A percentile compares a stretch with the other conserved stretches of the same genome.
Evolutionary conservation across 2,329 filamentous ascomycete species (phyloP).

Genomic region (Claviceps purpurea): DNA sequence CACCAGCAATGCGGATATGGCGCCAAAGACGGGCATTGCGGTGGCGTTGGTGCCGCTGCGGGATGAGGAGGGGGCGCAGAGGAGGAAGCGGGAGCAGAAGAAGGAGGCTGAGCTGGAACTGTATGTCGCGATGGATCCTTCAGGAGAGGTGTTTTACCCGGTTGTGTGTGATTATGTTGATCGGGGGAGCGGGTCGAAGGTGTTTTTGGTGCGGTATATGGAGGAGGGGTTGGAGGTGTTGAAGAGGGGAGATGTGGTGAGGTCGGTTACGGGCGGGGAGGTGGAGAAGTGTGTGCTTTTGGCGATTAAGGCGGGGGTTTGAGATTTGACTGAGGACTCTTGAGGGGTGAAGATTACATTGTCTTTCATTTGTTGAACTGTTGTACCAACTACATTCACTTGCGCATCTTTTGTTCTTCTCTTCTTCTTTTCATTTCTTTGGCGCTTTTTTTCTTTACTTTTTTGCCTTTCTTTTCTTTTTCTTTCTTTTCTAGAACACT

Average conservation of each 20-base stretch:
- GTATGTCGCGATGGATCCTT: slow-evolving; percentile 11
- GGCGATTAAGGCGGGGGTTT: not conserved
- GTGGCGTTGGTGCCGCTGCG: slow-evolving; percentile 10
- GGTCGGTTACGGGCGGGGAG: slow-evolving; percentile 16
- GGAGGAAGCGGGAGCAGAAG: not conserved
- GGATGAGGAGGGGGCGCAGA: slow-evolving; percentile 1
- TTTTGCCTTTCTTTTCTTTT: not conserved
- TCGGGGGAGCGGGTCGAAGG: slow-evolving; percentile 8
- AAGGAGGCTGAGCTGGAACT: slow-evolving; percentile 4
- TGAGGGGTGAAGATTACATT: not conserved
- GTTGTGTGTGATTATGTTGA: slow-evolving; percentile 16
- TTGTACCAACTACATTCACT: not conserved
- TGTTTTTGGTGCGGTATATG: slow-evolving; percentile 16
- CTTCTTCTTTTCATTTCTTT: not conserved
- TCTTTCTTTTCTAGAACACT: not conserved
- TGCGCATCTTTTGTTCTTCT: not conserved
- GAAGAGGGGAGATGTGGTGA: slow-evolving; percentile 10
- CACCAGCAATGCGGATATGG: slow-evolving; percentile 8
- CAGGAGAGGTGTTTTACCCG: slow-evolving; percentile 14
- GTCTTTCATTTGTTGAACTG: not conserved
- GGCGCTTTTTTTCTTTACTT: not conserved
- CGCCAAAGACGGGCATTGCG: slow-evolving; percentile 9
- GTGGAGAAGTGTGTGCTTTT: slow-evolving; percentile 8
- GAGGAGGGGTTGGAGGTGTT: slow-evolving; percentile 12
- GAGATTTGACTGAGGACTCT: not conserved